A percentile compares a stretch with the other conserved stretches of the same genome.
Conservation (phyloP, 306 rosid genomes). For the Fragaria ananassa region DNA sequence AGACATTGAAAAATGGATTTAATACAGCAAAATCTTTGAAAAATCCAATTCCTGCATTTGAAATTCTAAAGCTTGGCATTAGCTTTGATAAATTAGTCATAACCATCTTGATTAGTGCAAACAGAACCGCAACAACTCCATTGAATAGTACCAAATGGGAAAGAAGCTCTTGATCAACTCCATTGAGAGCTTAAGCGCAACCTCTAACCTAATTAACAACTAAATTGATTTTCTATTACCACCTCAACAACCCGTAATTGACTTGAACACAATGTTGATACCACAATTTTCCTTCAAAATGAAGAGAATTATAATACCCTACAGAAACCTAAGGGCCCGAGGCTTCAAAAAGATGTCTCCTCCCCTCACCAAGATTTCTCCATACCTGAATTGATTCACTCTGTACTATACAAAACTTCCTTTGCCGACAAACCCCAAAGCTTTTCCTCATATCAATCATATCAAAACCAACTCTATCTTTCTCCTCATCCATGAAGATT, state of each 20-base stretch:
- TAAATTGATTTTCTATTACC: conserved; percentile 5
- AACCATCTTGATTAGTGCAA: conserved; percentile 12
- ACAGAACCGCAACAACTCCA: conserved; percentile 37
- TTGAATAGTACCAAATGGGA: not conserved
- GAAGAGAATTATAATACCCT: conserved; percentile 14
- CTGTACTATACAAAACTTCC: conserved; percentile 22
- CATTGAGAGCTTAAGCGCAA: conserved; percentile 17
- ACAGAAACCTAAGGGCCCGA: conserved; percentile 29
- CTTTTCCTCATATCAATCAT: conserved; percentile 29
- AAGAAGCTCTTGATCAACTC: not conserved
- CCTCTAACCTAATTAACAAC: conserved; percentile 20
- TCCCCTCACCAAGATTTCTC: conserved; percentile 16
- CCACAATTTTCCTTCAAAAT: not conserved
- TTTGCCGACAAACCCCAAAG: conserved; percentile 38
- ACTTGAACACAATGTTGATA: conserved; percentile 4
- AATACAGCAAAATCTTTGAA: not conserved
- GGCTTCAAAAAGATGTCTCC: conserved; percentile 40
- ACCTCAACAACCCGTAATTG: conserved; percentile 3
- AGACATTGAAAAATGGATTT: not conserved
- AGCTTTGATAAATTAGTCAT: conserved; percentile 4
- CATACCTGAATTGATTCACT: conserved; percentile 36
- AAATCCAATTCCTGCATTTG: not conserved
- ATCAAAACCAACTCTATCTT: conserved; percentile 8
- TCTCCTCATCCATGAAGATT: conserved; percentile 19
- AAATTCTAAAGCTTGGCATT: not conserved